These are phyloP conservation scores for Blumeria hordei DNA, from an alignment of 2,329 filamentous ascomycete species.

Conservation along the genomic window DNA sequence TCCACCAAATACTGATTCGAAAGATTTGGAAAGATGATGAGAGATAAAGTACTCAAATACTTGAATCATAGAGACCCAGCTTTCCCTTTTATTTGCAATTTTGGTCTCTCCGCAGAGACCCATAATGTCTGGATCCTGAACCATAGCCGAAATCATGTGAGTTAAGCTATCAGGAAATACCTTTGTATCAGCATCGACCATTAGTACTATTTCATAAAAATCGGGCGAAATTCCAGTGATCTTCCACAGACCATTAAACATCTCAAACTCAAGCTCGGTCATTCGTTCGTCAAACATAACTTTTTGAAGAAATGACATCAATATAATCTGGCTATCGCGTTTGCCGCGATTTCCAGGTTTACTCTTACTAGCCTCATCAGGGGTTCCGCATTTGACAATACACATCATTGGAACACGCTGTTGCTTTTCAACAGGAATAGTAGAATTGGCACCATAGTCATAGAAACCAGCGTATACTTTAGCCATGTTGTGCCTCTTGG, in stretches of 20 bases:
- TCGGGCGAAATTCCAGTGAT: conserved; percentile 95
- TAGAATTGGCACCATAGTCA: conserved; percentile 66
- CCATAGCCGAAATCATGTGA: conserved; percentile 98
- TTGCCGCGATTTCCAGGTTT: conserved; percentile 97
- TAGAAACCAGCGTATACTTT: conserved; percentile 98
- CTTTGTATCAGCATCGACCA: conserved; percentile 98
- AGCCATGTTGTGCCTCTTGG: conserved; percentile 98
- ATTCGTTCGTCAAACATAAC: conserved; percentile 99
- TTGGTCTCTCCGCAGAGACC: conserved; percentile 96
- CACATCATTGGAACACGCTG: conserved; percentile 96
- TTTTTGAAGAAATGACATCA: conserved; percentile 98
- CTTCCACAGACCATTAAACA: conserved; percentile 99
- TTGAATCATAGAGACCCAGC: conserved; percentile 93
- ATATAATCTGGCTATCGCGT: conserved; percentile 93
- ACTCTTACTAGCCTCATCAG: conserved; percentile 52
- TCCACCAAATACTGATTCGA: conserved; percentile 96
- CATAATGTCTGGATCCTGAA: conserved; percentile 98
- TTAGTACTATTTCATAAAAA: conserved; percentile 92
- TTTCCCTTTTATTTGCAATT: conserved; percentile 91
- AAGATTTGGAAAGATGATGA: conserved; percentile 87
- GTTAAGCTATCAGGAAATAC: conserved; percentile 96
- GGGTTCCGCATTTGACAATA: conserved; percentile 85
- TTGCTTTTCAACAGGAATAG: conserved; percentile 64
- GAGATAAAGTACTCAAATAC: conserved; percentile 99
- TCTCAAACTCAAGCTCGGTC: conserved; percentile 97